These are phyloP conservation scores for Metschnikowia arizonensis DNA, from an alignment of 805 yeast genomes.

Conservation along the genomic window DNA sequence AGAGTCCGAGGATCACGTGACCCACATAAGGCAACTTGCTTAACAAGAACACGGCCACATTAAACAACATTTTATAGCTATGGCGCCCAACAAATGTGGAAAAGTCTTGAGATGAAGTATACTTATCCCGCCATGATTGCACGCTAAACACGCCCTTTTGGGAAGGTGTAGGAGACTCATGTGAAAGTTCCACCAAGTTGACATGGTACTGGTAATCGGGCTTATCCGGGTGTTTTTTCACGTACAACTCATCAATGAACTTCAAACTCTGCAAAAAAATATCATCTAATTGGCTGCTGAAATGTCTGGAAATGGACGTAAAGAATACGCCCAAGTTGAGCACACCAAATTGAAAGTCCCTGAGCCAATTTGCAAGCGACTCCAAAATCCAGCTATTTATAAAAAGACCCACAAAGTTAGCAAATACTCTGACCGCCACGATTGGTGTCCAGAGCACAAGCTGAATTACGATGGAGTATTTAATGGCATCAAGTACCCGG, in stretches of 20 bases:
- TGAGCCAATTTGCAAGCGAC: constrained; percentile 15
- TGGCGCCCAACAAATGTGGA: constrained; percentile 19
- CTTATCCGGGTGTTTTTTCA: constrained; percentile 35
- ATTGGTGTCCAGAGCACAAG: constrained; percentile 24
- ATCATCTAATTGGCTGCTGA: constrained; percentile 38
- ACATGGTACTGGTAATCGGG: constrained; percentile 11
- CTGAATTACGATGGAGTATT: constrained; percentile 36
- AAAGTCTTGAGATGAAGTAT: constrained; percentile 20
- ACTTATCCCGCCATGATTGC: constrained; percentile 9
- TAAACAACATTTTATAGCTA: constrained; percentile 19
- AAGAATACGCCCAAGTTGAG: constrained; percentile 40
- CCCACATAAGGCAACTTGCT: constrained; percentile 43
- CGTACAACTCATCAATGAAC: constrained; percentile 31
- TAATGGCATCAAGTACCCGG: constrained; percentile 33
- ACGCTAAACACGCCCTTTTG: neutral
- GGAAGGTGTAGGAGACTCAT: neutral
- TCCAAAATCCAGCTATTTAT: constrained; percentile 7
- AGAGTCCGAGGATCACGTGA: constrained; percentile 35
- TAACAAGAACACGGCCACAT: constrained; percentile 29
- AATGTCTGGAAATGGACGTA: constrained; percentile 32
- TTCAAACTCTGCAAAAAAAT: constrained; percentile 36
- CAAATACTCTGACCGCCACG: constrained; percentile 16
- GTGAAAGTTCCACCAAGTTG: constrained; percentile 15
- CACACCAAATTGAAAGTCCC: constrained; percentile 33
- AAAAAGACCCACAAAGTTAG: constrained; percentile 8